Conservation (phyloP, 257 asterid species). For the Capsicum baccatum region DNA sequence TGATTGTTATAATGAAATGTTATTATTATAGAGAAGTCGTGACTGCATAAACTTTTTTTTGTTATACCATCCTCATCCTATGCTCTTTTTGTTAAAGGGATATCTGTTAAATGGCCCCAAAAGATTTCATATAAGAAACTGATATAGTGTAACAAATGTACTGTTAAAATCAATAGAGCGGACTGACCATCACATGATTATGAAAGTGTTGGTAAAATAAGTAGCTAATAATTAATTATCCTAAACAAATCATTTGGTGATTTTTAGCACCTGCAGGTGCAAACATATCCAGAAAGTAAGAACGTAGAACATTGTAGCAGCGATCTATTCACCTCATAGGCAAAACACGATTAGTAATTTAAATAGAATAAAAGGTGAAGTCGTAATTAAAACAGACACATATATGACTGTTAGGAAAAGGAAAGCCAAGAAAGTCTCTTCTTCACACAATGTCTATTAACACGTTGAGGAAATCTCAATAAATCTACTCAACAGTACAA, state of each 20-base stretch:
- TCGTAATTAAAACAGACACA: background rate
- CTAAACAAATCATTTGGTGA: background rate
- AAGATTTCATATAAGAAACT: background rate
- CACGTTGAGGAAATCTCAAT: background rate
- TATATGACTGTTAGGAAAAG: background rate
- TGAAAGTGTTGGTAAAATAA: background rate
- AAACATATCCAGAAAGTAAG: background rate
- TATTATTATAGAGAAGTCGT: no score
- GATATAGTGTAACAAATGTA: background rate
- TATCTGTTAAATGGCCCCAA: background rate
- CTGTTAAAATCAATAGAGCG: background rate
- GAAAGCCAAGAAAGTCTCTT: background rate
- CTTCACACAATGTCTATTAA: background rate
- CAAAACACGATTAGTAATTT: background rate
- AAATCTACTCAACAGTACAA: background rate
- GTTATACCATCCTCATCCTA: background rate
- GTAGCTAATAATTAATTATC: background rate
- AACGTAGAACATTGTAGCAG: background rate
- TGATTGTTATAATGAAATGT: no score
- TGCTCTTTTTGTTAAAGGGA: background rate
- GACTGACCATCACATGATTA: background rate
- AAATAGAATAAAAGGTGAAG: background rate
- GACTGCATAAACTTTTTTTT: background rate
- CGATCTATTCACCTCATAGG: background rate
- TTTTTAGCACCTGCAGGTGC: background rate